Percentiles rank a stretch among this genome's conserved stretches.
These are phyloP conservation scores for Rhizoclosmatium globosum DNA, from an alignment of 192 early-diverging fungal genomes.

Conservation along the genomic window DNA sequence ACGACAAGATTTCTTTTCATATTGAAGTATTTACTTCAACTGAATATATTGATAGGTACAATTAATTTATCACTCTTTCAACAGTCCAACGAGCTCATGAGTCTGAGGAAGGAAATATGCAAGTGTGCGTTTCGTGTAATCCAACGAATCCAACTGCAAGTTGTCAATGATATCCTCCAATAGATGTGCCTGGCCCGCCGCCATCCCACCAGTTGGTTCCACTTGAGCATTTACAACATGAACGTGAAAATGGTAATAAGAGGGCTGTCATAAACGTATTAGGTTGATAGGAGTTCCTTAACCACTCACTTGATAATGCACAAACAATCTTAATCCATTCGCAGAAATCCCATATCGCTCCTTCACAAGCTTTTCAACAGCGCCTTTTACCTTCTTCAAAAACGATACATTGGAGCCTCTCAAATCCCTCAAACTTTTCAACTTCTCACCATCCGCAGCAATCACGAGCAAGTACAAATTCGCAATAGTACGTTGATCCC, in stretches of 20 bases:
- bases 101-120: constrained; percentile 7
- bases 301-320: constrained; percentile 19
- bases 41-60: too few species aligned
- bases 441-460: not conserved
- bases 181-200: constrained; percentile 30
- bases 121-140: not conserved
- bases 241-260: constrained; percentile 27
- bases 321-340: constrained; percentile 17
- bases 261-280: not conserved
- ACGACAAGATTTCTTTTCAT: too few species aligned
- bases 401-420: not conserved
- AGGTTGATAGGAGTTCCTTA: not conserved
- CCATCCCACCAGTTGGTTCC: constrained; percentile 20
- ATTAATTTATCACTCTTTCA: not conserved
- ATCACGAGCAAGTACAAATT: constrained; percentile 31
- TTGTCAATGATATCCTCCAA: constrained; percentile 32
- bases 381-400: not conserved
- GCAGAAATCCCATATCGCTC: constrained; percentile 2
- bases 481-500: constrained; percentile 17
- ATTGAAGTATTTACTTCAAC: too few species aligned
- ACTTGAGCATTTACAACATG: constrained; percentile 29
- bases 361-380: not conserved
- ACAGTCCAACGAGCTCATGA: constrained; percentile 8
- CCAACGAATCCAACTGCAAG: constrained; percentile 8
- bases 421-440: constrained; percentile 25